A percentile compares a stretch with the other conserved stretches of the same genome.
Evolutionary conservation across 2,329 filamentous ascomycete species (phyloP).

Genomic region (Beauveria sp.): DNA sequence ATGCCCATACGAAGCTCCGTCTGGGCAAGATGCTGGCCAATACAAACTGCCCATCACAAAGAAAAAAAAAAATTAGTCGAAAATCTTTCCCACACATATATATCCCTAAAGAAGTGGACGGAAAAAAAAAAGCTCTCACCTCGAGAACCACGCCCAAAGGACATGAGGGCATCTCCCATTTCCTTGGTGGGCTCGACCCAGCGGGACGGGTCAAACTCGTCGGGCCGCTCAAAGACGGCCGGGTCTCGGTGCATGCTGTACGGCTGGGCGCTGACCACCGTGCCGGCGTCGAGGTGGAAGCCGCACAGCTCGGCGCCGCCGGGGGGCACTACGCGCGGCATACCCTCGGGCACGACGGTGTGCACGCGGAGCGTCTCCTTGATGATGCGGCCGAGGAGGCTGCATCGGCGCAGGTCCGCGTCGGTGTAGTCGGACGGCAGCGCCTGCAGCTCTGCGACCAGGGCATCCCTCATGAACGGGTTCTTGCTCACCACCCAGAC

Average conservation of each 20-base stretch:
- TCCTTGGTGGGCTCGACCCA: slow-evolving; percentile 27
- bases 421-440: slow-evolving; percentile 22
- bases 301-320: slow-evolving; percentile 31
- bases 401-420: slow-evolving; percentile 20
- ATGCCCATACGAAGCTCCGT: slow-evolving; percentile 47
- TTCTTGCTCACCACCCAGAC: slow-evolving; percentile 30
- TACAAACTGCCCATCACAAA: slow-evolving; percentile 28
- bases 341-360: slow-evolving; percentile 27
- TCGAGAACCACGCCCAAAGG: slow-evolving; percentile 46
- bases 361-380: slow-evolving; percentile 39
- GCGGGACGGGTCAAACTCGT: slow-evolving; percentile 25
- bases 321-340: slow-evolving; percentile 33
- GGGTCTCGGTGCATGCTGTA: slow-evolving; percentile 39
- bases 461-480: slow-evolving; percentile 20
- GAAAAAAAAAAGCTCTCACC: slow-evolving; percentile 19
- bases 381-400: slow-evolving; percentile 34
- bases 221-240: slow-evolving; percentile 31
- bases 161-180: slow-evolving; percentile 40
- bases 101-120: too few relatives aligned
- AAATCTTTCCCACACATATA: too few relatives aligned
- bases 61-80: too few relatives aligned
- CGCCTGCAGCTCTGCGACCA: slow-evolving; percentile 27
- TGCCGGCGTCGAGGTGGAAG: slow-evolving; percentile 31
- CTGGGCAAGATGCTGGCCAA: slow-evolving; percentile 49
- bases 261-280: slow-evolving; percentile 32